Base-by-base conservation (phyloP, 2,329 filamentous ascomycete genomes). In the Neonectria magnoliae region DNA sequence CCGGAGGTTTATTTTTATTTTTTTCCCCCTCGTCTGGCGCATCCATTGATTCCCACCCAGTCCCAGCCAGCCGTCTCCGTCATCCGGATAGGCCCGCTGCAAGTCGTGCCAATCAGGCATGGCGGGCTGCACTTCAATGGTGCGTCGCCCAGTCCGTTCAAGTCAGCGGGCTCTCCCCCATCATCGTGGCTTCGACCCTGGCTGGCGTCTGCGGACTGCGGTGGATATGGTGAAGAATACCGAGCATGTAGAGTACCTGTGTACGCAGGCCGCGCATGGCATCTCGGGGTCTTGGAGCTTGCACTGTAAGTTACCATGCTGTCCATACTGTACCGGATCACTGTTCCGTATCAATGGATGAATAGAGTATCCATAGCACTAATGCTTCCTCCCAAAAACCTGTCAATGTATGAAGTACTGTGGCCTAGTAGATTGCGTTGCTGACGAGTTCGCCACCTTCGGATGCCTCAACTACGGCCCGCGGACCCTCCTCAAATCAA, bases 11-110 rank as follows among this genome's bases (percentile, higher is more conserved):
- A 8, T n/a, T 16, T 51, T 33, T 42, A 45, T 9, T 14, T 13
- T n/a, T 14, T 51, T 31, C 38, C 45, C 22, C 44, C 57, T 52
- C 59, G 29, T 36, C 25, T 42, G 54, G 38, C 45, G 48, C 57
- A 61, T 52, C 55, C 48, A 51, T 52, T 42, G 7, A n/a, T 4
- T 20, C 38, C 38, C 38, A 20, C 38, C 38, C 38, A 11, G 44
- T 59, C 48, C 62, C 55, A 62, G 27, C 52, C 59, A 60, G 57
- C 48, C 38, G 52, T 57, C 64, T 66, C 60, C 56, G 48, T 65
- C 57, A 57, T 57, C 66, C 74, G 72, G 73, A 70, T 70, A 69
- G 71, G 68, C 65, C 71, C 72, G 75, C 72, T 75, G 75, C 73
- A 74, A 65, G 68, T 61, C 64, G 67, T 67, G 62, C 71, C 52